Conservation (phyloP, 805 yeast species). For the Clavispora fructus region DNA sequence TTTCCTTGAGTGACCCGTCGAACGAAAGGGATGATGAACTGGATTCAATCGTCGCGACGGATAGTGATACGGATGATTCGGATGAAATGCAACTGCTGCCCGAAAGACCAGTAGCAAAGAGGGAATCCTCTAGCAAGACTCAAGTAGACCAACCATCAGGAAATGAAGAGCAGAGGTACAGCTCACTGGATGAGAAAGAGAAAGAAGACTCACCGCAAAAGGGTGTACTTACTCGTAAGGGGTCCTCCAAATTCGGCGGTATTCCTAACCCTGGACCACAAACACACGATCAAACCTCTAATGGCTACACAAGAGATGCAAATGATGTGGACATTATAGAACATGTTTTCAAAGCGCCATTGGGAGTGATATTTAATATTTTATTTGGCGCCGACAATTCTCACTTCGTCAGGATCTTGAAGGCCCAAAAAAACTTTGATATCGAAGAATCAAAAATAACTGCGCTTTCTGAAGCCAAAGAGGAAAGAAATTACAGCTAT, state of each 20-base stretch:
- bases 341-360: constrained; percentile 58
- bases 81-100: background rate
- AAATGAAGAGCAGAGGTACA: background rate
- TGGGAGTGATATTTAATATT: constrained; percentile 68
- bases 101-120: background rate
- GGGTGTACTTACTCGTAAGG: background rate
- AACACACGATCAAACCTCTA: constrained; percentile 53
- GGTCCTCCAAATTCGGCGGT: constrained; percentile 5
- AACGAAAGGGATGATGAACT: background rate
- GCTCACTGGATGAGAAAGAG: background rate
- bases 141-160: background rate
- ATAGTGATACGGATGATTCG: background rate
- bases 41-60: background rate
- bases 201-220: background rate
- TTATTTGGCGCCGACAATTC: constrained; percentile 59
- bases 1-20: background rate
- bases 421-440: constrained; percentile 22
- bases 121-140: background rate
- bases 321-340: constrained; percentile 51
- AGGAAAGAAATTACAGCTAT: constrained; percentile 56
- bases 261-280: constrained; percentile 56
- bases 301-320: constrained; percentile 34
- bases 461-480: constrained; percentile 32
- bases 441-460: constrained; percentile 22
- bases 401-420: constrained; percentile 34